Evolutionary conservation across 345 rosid species (phyloP).

Genomic region (Cardamine resedifolia): DNA sequence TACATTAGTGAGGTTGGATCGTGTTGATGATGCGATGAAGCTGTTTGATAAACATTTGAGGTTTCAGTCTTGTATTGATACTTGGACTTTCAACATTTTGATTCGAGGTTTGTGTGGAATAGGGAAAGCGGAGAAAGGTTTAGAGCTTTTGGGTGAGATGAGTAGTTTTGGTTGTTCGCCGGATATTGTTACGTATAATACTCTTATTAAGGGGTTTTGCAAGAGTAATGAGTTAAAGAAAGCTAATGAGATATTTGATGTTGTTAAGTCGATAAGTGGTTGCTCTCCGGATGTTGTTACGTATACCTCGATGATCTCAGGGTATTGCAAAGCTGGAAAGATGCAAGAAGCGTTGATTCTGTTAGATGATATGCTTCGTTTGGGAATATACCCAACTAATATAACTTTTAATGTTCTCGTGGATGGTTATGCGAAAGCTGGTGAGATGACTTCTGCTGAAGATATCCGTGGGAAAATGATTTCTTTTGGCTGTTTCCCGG

Average conservation of each 20-base stretch:
- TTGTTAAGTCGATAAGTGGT: conserved; percentile 39
- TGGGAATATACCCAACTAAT: conserved; percentile 52
- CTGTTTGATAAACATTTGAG: conserved; percentile 50
- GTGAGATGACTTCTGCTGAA: conserved; percentile 56
- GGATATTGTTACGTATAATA: conserved; percentile 67
- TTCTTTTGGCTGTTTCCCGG: conserved; percentile 53
- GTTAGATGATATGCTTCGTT: conserved; percentile 58
- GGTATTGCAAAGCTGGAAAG: conserved; percentile 70
- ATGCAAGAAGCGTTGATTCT: conserved; percentile 61
- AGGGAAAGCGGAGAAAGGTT: conserved; percentile 51
- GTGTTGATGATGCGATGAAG: conserved; percentile 56
- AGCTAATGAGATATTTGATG: conserved; percentile 53
- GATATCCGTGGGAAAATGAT: conserved; percentile 51
- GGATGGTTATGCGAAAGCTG: conserved; percentile 75
- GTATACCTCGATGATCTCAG: conserved; percentile 71
- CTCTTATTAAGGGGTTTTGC: conserved; percentile 73
- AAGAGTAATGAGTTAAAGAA: conserved; percentile 55
- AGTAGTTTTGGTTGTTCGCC: conserved; percentile 60
- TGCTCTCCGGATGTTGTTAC: conserved; percentile 60
- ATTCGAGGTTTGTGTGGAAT: conserved; percentile 64
- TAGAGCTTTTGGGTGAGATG: conserved; percentile 58
- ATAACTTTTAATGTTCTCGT: conserved; percentile 78
- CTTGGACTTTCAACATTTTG: conserved; percentile 76
- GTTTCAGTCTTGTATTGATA: conserved; percentile 48
- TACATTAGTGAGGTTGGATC: conserved; percentile 51